These are phyloP conservation scores for Epithele typhae DNA, from an alignment of 768 basidiomycete species.

Conservation along the genomic window DNA sequence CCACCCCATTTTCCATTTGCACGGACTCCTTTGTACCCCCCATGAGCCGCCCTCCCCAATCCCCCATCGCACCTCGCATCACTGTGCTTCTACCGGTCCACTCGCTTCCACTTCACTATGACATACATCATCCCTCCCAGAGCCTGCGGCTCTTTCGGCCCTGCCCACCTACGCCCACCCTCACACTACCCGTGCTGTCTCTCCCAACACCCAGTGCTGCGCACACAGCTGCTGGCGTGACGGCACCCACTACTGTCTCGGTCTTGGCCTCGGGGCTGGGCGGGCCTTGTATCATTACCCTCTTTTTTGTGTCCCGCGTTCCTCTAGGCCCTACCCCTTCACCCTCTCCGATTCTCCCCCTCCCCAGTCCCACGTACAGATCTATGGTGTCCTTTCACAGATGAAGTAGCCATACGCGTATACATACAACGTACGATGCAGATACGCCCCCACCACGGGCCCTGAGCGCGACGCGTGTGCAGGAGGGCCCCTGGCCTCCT, in stretches of 20 bases:
- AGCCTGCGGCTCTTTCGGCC: constrained; percentile 11
- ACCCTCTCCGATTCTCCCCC: not conserved
- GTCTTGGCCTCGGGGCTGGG: constrained; percentile 1
- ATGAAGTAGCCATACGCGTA: constrained; percentile 8
- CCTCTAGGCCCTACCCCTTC: constrained; percentile 1
- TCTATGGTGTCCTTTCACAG: constrained; percentile 1
- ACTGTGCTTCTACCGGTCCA: constrained; percentile 5
- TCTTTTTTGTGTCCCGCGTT: constrained; percentile 11
- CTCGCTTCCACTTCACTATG: constrained; percentile 7
- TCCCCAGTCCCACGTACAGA: constrained; percentile 1
- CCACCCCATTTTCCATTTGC: not conserved
- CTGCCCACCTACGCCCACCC: not conserved
- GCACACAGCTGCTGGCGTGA: not conserved
- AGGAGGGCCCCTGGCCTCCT: not conserved
- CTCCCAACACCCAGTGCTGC: no score
- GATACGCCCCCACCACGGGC: not conserved
- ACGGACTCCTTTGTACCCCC: constrained; percentile 13
- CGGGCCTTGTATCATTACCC: constrained; percentile 14
- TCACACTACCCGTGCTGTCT: not conserved
- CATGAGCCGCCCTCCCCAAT: not conserved
- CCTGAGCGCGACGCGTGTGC: not conserved
- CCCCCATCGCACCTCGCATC: not conserved
- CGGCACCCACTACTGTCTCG: not conserved
- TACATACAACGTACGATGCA: not conserved
- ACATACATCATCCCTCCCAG: constrained; percentile 5